phyloP scores from a whole-genome alignment of 352 stramenopile genomes.

The Peronosclerospora sorghi region DNA sequence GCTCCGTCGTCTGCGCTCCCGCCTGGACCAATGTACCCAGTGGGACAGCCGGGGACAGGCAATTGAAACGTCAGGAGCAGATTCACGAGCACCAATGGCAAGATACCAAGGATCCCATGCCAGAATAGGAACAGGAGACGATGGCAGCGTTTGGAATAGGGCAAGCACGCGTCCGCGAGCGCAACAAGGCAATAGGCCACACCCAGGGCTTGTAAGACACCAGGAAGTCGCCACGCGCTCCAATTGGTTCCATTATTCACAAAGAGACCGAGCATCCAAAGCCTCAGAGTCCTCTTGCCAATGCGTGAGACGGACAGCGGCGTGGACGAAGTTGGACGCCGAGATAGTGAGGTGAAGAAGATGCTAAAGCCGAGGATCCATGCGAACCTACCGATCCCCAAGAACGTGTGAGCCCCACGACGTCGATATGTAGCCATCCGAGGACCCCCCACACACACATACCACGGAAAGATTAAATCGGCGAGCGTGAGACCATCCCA shows the following conservation, averaged over 20 bases:
- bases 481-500: constrained; percentile 75
- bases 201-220: constrained; percentile 63
- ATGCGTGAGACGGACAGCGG: constrained; percentile 4
- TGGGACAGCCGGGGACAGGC: constrained; percentile 54
- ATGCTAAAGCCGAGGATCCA: constrained; percentile 78
- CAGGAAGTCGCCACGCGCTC: constrained; percentile 52
- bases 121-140: background rate
- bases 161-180: constrained; percentile 5
- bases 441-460: too few species aligned
- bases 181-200: constrained; percentile 33
- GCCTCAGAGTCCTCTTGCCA: constrained; percentile 24
- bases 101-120: constrained; percentile 22
- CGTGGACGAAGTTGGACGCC: background rate
- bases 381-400: constrained; percentile 46
- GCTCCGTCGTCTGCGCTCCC: constrained; percentile 29
- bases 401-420: too few species aligned
- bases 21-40: constrained; percentile 61
- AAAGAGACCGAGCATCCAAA: constrained; percentile 58
- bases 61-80: constrained; percentile 41
- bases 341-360: constrained; percentile 22
- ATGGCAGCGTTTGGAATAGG: background rate
- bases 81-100: constrained; percentile 34
- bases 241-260: constrained; percentile 55
- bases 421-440: too few species aligned
- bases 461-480: constrained; percentile 76